These are phyloP conservation scores for Tolypocladium pustulatum DNA, from an alignment of 2,329 filamentous ascomycete species.

Conservation along the genomic window DNA sequence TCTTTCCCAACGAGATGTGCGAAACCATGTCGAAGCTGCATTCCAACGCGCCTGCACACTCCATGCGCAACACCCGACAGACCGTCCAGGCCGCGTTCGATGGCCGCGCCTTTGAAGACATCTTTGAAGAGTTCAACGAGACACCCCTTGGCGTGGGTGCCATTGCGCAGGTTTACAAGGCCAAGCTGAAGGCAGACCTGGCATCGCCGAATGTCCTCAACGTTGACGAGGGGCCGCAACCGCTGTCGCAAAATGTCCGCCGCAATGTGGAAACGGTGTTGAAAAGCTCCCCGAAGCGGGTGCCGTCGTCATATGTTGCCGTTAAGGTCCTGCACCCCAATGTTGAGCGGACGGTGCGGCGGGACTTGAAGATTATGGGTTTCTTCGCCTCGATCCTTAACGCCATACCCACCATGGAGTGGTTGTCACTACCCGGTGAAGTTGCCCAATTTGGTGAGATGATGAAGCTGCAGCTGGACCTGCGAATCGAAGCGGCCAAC, in stretches of 20 bases:
- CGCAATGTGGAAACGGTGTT: conserved; percentile 78
- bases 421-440: conserved; percentile 92
- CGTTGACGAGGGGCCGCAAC: conserved; percentile 26
- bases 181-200: conserved; percentile 74
- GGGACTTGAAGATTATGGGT: conserved; percentile 86
- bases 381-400: conserved; percentile 84
- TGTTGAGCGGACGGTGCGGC: conserved; percentile 80
- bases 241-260: conserved; percentile 57
- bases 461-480: conserved; percentile 95
- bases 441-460: conserved; percentile 92
- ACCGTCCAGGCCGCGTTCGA: conserved; percentile 77
- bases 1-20: conserved; percentile 91
- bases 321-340: conserved; percentile 92
- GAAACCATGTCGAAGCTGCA: conserved; percentile 88
- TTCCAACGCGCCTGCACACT: conserved; percentile 88
- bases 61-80: conserved; percentile 64
- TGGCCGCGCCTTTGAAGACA: conserved; percentile 71
- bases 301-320: conserved; percentile 87
- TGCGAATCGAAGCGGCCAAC: conserved; percentile 90
- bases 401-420: conserved; percentile 85
- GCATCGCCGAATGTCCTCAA: conserved; percentile 53
- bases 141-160: conserved; percentile 84
- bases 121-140: conserved; percentile 93
- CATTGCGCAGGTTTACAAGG: conserved; percentile 96
- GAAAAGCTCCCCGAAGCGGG: conserved; percentile 74